Conservation (phyloP, 306 rosid species). For the Corylus americana region DNA sequence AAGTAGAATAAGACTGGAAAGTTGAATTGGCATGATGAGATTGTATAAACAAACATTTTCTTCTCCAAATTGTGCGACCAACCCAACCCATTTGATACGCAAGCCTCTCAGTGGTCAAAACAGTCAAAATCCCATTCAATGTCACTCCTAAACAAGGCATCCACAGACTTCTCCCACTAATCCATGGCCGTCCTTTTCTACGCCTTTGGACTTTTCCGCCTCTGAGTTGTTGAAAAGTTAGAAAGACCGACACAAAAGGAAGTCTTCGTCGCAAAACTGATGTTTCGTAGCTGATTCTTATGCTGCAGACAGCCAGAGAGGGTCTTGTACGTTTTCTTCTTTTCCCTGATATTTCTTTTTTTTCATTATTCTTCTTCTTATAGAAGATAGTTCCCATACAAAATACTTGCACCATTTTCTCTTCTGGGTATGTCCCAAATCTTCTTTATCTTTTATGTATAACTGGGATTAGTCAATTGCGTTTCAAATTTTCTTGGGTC, state of each 20-base stretch:
- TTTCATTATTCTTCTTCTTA: neutral
- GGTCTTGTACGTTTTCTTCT: neutral
- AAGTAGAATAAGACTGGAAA: no score
- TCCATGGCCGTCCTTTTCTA: no score
- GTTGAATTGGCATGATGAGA: no score
- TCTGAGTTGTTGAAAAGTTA: neutral
- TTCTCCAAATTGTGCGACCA: no score
- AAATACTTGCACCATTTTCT: neutral
- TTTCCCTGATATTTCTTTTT: neutral
- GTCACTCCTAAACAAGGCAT: no score
- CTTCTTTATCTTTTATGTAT: neutral
- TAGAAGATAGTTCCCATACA: neutral
- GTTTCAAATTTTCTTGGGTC: neutral
- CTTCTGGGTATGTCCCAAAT: neutral
- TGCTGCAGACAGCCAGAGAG: neutral
- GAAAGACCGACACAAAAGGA: neutral
- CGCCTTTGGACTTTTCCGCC: neutral
- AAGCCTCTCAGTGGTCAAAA: no score
- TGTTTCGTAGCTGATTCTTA: slow-evolving; percentile 3
- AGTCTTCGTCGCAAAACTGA: neutral
- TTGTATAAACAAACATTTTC: no score
- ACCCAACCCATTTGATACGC: no score
- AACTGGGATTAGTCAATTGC: neutral
- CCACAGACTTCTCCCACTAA: no score
- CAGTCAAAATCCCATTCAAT: no score